Base-by-base conservation (phyloP, 2,329 filamentous ascomycete genomes). In the Zymoseptoria passerinii region DNA sequence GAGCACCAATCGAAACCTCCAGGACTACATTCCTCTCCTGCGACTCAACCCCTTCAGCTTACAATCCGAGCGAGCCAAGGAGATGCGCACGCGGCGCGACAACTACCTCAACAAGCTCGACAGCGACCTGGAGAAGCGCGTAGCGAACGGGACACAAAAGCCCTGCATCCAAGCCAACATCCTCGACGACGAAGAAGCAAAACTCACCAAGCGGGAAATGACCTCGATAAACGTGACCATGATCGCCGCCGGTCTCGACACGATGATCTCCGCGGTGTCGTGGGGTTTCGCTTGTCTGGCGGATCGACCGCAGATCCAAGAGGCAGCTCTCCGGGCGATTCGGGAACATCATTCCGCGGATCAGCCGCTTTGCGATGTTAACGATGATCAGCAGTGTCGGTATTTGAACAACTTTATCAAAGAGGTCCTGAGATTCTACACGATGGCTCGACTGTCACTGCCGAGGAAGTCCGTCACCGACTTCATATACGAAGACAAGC, bases 131-230 rank as follows among this genome's bases (percentile, higher is more conserved):
- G 82, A 86, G 58, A 78, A 82, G 20, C 76, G 82, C 0, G 86
- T 87, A 74, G 78, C 77, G 53, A 81, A 81, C 50, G 83, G 83
- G 0, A 83, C 75, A 0, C 78, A 86, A 66, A 79, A 80, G 63
- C 83, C 84, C 0, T 87, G 85, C 66, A 87, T 87, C 50, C 84
- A 87, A 61, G 83, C 83, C 3, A 87, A 86, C 61, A 80, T 87
- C 29, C 85, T 87, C 59, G 73, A 81, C 52, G 84, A 87, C 63
- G 79, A 82, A 63, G 84, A 87, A 44, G 80, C 83, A 0, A 83
- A 81, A 61, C 72, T 87, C 16, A 85, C 81, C 71, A 77, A 78
- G 48, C 83, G 81, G 53, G 85, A 88, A 63, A 75, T 87, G 40
- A 85, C 79, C 0, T 84, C 81, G 0, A 87, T 87, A 64, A 85